Base-by-base conservation (phyloP, 768 basidiomycete genomes). In the Mycena epipterygia region DNA sequence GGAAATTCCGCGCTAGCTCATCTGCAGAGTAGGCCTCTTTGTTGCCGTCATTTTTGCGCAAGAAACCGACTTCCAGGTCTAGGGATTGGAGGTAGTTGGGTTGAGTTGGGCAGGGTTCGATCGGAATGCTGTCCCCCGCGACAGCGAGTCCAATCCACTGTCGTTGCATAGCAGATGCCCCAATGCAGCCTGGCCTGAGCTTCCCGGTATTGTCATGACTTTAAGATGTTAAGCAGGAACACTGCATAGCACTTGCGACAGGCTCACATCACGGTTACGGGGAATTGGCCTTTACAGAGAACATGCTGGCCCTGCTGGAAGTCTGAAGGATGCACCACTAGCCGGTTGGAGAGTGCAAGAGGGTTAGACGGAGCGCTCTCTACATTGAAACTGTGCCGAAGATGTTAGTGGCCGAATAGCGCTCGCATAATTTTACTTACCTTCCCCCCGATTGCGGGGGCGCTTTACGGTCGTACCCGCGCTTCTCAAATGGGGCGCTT, bases 131-230 rank as follows among this genome's bases (percentile, higher is more conserved):
- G 77, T 98, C 96, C 0, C 95, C 95, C 3, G 85, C 80, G 44
- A 93, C 80, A 19, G 95, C 95, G 9, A 98, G 86, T 7, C 91
- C 92, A 48, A 96, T 93, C 96, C 96, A 99, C 82, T 94, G 91
- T 13, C 98, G 89, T 68, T 96, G 94, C 67, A 90, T 81, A 27
- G 89, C 86, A 32, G 93, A 92, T 8, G 91, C 90, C n/a, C 93
- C 96, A 32, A 99, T 86, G 2, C 83, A 81, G 4, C 94, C 93
- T 0, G 90, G 89, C 6, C 81, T 81, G 5, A 99, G 78, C 69
- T 88, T 91, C 6, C 89, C 89, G 1, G 94, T 93, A 68, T 91
- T 89, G 74, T 97, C 95, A 72, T 95, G 91, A 52, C 95, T 97
- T 75, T 48, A 13, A 23, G 11, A 55, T 25, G 57, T 59, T 56